These are phyloP conservation scores for Sporothrix curviconia DNA, from an alignment of 2,329 filamentous ascomycete genomes.

Conservation along the genomic window DNA sequence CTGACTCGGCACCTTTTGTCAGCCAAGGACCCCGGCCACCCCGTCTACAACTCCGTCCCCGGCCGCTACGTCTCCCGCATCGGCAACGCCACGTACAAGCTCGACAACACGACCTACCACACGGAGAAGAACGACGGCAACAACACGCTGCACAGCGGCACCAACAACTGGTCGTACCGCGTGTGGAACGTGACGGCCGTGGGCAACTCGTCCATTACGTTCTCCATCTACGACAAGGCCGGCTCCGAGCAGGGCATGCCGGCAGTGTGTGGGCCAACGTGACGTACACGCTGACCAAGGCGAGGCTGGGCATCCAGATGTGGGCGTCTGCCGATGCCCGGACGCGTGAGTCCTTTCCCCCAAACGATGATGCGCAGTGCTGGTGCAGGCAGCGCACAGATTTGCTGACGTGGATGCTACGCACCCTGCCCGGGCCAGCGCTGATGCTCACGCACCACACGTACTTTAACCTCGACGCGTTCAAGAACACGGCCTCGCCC, in stretches of 20 bases:
- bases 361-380: no score
- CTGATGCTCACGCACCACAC: slow-evolving; percentile 61
- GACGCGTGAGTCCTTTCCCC: no score
- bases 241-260: slow-evolving; percentile 55
- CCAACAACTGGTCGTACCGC: slow-evolving; percentile 56
- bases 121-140: slow-evolving; percentile 48
- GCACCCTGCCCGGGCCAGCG: no score
- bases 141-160: slow-evolving; percentile 53
- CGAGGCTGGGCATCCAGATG: slow-evolving; percentile 55
- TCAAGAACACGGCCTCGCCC: slow-evolving; percentile 48
- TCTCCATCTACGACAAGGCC: slow-evolving; percentile 54
- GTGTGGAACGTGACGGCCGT: slow-evolving; percentile 54
- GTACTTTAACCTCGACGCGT: slow-evolving; percentile 64
- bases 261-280: slow-evolving; percentile 55
- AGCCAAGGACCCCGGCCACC: slow-evolving; percentile 45
- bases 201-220: slow-evolving; percentile 54
- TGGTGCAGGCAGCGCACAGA: no score
- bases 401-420: no score
- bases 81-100: slow-evolving; percentile 49
- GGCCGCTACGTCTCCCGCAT: slow-evolving; percentile 61
- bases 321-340: slow-evolving; percentile 44
- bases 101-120: slow-evolving; percentile 46
- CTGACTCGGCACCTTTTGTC: no score
- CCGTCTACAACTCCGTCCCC: slow-evolving; percentile 55
- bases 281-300: slow-evolving; percentile 53